A percentile compares a stretch with the other conserved stretches of the same genome.
Conservation (phyloP, 441 rosid species). For the Adansonia gregorii region DNA sequence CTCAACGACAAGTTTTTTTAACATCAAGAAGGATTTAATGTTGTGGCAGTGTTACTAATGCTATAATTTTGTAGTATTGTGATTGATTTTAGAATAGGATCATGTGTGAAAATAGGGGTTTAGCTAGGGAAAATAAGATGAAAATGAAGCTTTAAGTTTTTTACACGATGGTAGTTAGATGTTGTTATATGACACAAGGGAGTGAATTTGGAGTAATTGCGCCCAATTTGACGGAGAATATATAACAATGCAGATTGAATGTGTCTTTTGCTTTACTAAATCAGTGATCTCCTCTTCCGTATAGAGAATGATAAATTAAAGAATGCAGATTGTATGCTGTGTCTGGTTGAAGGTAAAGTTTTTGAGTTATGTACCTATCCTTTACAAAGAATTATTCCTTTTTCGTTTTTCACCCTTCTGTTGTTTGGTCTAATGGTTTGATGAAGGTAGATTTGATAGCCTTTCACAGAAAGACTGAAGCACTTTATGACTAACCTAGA, state of each 20-base stretch:
- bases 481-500: background rate
- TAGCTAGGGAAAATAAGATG: background rate
- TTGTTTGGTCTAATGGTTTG: conserved; percentile 13
- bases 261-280: background rate
- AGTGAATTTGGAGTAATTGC: background rate
- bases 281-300: background rate
- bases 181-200: background rate
- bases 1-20: background rate
- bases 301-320: conserved; percentile 19
- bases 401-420: background rate
- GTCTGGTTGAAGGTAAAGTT: background rate
- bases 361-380: background rate
- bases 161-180: background rate
- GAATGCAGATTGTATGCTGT: conserved; percentile 31
- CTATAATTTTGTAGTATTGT: background rate
- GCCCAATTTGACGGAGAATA: background rate
- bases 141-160: background rate
- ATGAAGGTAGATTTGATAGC: background rate
- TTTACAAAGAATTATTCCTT: background rate
- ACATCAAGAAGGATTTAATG: background rate
- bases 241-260: background rate
- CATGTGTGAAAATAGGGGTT: background rate
- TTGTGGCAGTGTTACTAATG: background rate
- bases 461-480: no score
- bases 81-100: background rate